Evolutionary conservation across 768 basidiomycete species (phyloP).

Genomic region (Phylloporus sp.): DNA sequence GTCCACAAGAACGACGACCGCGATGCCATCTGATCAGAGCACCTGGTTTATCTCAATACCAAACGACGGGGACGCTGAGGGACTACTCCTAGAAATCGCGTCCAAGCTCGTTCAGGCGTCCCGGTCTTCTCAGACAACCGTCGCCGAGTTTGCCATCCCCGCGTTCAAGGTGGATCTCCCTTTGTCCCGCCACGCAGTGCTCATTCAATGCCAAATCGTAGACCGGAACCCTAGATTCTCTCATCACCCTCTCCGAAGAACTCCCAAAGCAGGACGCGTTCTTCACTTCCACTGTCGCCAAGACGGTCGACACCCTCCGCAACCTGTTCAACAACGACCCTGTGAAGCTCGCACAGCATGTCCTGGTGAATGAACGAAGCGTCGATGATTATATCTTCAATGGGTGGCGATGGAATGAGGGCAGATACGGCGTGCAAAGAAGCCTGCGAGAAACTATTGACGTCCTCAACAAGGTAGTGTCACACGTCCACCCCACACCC

Average conservation of each 20-base stretch:
- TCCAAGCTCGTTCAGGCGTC: constrained; percentile 60
- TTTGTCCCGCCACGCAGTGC: background rate
- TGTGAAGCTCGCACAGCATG: constrained; percentile 66
- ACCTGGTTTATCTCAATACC: constrained; percentile 92
- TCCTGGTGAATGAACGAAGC: constrained; percentile 72
- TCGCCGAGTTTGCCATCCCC: constrained; percentile 72
- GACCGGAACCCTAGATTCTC: constrained; percentile 91
- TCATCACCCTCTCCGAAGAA: constrained; percentile 87
- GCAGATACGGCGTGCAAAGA: constrained; percentile 82
- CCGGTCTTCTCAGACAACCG: constrained; percentile 44
- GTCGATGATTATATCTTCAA: constrained; percentile 78
- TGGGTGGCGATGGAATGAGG: constrained; percentile 91
- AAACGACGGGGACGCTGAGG: constrained; percentile 80
- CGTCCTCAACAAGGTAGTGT: constrained; percentile 70
- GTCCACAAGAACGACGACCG: background rate
- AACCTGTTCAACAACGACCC: constrained; percentile 88
- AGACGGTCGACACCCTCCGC: constrained; percentile 90
- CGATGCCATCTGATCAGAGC: constrained; percentile 93
- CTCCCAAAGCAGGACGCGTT: constrained; percentile 86
- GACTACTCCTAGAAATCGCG: constrained; percentile 59
- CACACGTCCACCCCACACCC: constrained; percentile 11
- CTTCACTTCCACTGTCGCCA: constrained; percentile 86
- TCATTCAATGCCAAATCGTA: constrained; percentile 30
- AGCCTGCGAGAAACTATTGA: constrained; percentile 84
- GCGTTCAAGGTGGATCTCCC: constrained; percentile 77